Percentiles rank a stretch among this genome's conserved stretches.
Conservation (phyloP, 176 grass and related monocot species). For the bread wheat (Triticum aestivum) region DNA sequence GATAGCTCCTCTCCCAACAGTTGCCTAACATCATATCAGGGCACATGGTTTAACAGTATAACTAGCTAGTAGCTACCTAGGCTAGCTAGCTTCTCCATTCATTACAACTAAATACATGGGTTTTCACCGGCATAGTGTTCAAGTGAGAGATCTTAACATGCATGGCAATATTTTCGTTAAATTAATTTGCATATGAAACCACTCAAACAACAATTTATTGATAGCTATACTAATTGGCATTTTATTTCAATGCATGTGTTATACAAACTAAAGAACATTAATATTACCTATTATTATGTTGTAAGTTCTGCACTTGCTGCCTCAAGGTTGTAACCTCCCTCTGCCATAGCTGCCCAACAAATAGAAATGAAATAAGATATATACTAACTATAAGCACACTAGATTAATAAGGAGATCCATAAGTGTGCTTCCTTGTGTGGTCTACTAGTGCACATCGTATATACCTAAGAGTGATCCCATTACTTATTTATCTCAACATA, state of each 20-base stretch:
- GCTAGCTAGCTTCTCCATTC: background rate
- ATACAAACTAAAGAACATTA: background rate
- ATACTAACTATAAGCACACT: background rate
- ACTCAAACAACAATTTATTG: background rate
- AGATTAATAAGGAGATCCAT: background rate
- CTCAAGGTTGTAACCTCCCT: conserved; percentile 34
- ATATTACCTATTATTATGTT: conserved; percentile 32
- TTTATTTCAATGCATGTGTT: background rate
- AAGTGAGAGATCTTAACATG: background rate
- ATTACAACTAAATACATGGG: background rate
- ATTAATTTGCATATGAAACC: background rate
- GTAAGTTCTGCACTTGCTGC: conserved; percentile 47
- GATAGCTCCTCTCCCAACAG: conserved; percentile 38
- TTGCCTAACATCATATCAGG: background rate
- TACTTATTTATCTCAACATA: no score
- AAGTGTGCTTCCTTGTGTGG: background rate
- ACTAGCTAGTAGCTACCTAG: background rate
- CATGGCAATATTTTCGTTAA: background rate
- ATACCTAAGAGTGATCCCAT: no score
- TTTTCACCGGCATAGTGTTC: background rate
- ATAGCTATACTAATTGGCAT: background rate
- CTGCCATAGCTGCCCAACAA: conserved; percentile 33
- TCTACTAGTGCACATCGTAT: background rate
- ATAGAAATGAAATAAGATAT: background rate
- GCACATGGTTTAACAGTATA: background rate